Evolutionary conservation across 805 yeast species (phyloP).

Genomic region (Suhomyces pyralidae): DNA sequence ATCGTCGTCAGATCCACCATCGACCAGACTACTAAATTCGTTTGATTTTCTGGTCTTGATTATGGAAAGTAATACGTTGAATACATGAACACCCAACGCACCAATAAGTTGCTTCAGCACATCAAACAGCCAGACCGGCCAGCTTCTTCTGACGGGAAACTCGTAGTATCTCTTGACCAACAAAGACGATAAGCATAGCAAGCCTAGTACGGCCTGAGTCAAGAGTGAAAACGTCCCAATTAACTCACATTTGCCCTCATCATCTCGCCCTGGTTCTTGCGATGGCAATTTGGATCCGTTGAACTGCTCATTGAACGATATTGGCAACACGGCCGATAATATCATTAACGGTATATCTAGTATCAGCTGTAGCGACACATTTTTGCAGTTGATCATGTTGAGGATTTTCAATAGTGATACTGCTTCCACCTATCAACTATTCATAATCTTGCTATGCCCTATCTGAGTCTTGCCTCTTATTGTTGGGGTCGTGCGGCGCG

Average conservation of each 20-base stretch:
- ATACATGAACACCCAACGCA: constrained; percentile 75
- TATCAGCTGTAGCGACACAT: constrained; percentile 5
- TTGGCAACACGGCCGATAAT: constrained; percentile 2
- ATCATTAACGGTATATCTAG: constrained; percentile 5
- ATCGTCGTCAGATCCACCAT: not conserved
- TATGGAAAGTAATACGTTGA: constrained; percentile 72
- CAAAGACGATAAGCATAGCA: constrained; percentile 69
- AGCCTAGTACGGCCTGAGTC: constrained; percentile 74
- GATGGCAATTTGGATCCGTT: not conserved
- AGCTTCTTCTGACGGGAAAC: constrained; percentile 74
- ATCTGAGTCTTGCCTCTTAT: not conserved
- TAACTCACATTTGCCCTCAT: constrained; percentile 39
- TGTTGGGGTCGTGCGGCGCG: constrained; percentile 4
- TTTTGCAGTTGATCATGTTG: constrained; percentile 2
- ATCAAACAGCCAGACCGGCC: constrained; percentile 87
- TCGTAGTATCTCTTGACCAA: constrained; percentile 76
- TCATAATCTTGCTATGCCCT: not conserved
- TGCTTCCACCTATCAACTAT: not conserved
- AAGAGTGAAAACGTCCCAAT: constrained; percentile 84
- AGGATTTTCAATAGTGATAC: not conserved
- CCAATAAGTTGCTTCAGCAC: constrained; percentile 89
- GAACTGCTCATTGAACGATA: not conserved
- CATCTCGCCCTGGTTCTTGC: constrained; percentile 4
- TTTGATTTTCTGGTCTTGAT: constrained; percentile 35
- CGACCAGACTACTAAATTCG: not conserved